Conservation (phyloP, 495 filamentous ascomycete species). For the Recurvomyces mirabilis region DNA sequence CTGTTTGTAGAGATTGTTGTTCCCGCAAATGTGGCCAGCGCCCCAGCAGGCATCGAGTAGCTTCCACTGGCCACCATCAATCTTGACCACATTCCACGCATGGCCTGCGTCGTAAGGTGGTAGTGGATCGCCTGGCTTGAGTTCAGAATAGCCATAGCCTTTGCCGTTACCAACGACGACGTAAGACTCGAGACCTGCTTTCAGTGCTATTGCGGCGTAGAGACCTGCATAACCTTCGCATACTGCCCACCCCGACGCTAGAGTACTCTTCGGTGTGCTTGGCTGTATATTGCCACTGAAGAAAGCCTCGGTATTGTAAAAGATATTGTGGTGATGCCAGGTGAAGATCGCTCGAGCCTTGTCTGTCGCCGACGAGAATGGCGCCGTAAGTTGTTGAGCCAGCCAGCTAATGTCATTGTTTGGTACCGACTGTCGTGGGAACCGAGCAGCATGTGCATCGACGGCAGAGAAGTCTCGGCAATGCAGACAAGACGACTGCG, state of each 20-base stretch:
- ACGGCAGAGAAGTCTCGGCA: slow-evolving; percentile 82
- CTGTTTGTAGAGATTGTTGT: slow-evolving; percentile 48
- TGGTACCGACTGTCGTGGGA: slow-evolving; percentile 59
- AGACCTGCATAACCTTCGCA: slow-evolving; percentile 87
- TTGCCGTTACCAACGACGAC: slow-evolving; percentile 76
- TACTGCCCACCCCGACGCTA: slow-evolving; percentile 68
- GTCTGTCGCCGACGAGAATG: slow-evolving; percentile 72
- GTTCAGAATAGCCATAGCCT: slow-evolving; percentile 57
- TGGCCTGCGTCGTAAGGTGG: slow-evolving; percentile 55
- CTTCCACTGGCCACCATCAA: slow-evolving; percentile 83
- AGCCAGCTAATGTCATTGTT: slow-evolving; percentile 54
- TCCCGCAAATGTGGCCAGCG: slow-evolving; percentile 50
- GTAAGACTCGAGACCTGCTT: slow-evolving; percentile 59
- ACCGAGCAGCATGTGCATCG: slow-evolving; percentile 65
- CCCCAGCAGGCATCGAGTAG: slow-evolving; percentile 90
- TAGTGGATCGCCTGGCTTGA: slow-evolving; percentile 42
- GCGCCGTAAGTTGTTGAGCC: slow-evolving; percentile 61
- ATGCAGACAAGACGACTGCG: slow-evolving; percentile 51
- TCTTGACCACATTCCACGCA: slow-evolving; percentile 87
- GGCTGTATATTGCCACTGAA: slow-evolving; percentile 55
- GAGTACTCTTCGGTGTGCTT: slow-evolving; percentile 54
- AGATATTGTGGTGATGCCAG: slow-evolving; percentile 90
- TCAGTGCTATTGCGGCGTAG: slow-evolving; percentile 59
- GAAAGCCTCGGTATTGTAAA: slow-evolving; percentile 69
- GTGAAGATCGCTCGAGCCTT: slow-evolving; percentile 87